Evolutionary conservation across 1,139 yeast species (phyloP), one percentile per base, ranked within the genome.

Genomic region (Scheffersomyces quercinus): DNA sequence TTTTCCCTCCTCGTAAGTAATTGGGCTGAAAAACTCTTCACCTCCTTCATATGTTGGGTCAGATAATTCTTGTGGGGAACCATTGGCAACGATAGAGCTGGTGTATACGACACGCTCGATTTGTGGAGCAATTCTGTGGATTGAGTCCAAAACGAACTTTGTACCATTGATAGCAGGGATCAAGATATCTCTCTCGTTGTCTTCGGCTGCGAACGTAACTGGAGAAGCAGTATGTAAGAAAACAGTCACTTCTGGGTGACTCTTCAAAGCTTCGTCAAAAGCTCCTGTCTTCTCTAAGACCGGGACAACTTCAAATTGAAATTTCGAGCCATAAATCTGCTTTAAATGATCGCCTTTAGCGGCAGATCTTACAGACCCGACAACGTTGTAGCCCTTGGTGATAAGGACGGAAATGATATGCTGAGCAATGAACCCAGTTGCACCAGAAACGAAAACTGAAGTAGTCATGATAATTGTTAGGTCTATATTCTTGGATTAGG

Each of bases 341-440:
- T 64, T 54, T 45, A 24, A 52, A 8, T 28, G 29, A 8, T 39
- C 40, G 4, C 45, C 45, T 30, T 42, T 42, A 29, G 29, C 40
- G 9, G 13, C 42, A 30, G 41, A 34, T 44, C 41, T 41, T 13
- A 41, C 44, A 8, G 45, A 36, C 3, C 47, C 44, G 29, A 44
- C 32, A 13, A 44, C 45, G 4, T 12, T 26, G 32, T 42, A 39
- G 13, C 28, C 30, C 16, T 59, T 51, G 7, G 50, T 41, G 35
- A 62, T 47, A 29, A 73, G 54, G 28, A 52, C 62, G 28, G 58
- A 55, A 12, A 71, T 67, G 12, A 78, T 70, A 52, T 81, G 82
- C 41, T 77, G 75, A 16, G 84, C 85, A 46, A 81, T 74, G 53
- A 73, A 81, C 13, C 86, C 85, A 12, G 82, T 71, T 10, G 82